Percentiles rank a stretch among this genome's conserved stretches.
Conservation (phyloP, 306 rosid species). For the barrel medic (Medicago truncatula) region DNA sequence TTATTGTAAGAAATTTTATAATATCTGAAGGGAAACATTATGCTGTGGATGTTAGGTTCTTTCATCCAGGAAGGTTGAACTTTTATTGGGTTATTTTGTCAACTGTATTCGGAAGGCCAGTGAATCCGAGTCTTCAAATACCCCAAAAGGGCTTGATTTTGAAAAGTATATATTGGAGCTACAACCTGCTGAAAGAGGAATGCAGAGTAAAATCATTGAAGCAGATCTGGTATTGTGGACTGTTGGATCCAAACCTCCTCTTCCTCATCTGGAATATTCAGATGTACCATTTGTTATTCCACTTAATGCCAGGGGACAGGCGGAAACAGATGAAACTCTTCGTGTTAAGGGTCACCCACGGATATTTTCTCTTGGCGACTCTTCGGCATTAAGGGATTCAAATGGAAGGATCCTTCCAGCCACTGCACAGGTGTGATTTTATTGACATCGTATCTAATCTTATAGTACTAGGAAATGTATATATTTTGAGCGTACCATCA, state of each 20-base stretch:
- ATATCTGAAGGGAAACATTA: constrained; percentile 41
- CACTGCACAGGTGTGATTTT: constrained; percentile 77
- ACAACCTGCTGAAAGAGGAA: constrained; percentile 81
- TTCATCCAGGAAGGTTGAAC: constrained; percentile 80
- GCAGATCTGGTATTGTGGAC: constrained; percentile 94
- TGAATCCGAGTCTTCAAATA: constrained; percentile 53
- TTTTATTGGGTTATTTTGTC: constrained; percentile 84
- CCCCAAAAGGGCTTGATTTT: constrained; percentile 36
- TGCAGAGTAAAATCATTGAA: constrained; percentile 63
- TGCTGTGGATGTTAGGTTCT: constrained; percentile 66
- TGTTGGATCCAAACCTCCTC: constrained; percentile 87
- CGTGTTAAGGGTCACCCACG: constrained; percentile 99
- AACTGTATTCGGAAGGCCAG: constrained; percentile 61
- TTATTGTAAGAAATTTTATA: constrained; percentile 29
- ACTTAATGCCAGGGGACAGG: constrained; percentile 86
- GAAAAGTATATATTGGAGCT: constrained; percentile 79
- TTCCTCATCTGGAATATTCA: constrained; percentile 66
- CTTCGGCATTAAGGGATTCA: constrained; percentile 82
- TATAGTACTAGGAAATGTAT: constrained; percentile 10
- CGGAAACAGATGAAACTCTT: constrained; percentile 95
- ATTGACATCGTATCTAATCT: constrained; percentile 22
- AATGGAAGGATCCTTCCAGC: constrained; percentile 93
- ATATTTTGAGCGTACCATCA: constrained; percentile 8
- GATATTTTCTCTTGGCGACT: constrained; percentile 95
- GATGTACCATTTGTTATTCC: constrained; percentile 71